Conservation (phyloP, 2,329 filamentous ascomycete genomes). For the Diplodia corticola region DNA sequence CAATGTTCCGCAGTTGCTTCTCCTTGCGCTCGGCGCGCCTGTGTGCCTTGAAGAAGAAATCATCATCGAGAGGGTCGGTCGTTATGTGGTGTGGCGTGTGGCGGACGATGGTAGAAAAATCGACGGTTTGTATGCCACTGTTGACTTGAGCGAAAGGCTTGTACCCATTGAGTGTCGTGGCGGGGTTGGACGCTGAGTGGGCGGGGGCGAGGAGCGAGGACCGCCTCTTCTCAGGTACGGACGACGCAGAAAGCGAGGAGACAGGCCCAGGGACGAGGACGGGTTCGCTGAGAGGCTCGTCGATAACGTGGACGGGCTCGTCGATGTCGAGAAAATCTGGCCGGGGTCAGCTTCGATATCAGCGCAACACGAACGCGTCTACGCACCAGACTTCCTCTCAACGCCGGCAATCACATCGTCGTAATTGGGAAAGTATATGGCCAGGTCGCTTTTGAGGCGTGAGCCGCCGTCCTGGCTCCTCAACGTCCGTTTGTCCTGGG, state of each 20-base stretch:
- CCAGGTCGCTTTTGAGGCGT: constrained; percentile 86
- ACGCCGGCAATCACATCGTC: constrained; percentile 90
- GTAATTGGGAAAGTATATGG: constrained; percentile 89
- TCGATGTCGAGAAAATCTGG: constrained; percentile 71
- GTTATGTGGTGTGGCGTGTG: constrained; percentile 35
- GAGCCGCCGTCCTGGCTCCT: constrained; percentile 81
- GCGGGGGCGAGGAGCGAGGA: not conserved
- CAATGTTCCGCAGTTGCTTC: constrained; percentile 68
- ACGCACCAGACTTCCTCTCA: constrained; percentile 71
- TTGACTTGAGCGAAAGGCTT: constrained; percentile 24
- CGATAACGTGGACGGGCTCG: constrained; percentile 70
- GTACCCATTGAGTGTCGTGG: constrained; percentile 19
- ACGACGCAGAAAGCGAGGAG: not conserved
- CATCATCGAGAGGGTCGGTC: constrained; percentile 58
- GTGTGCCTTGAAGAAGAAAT: constrained; percentile 59
- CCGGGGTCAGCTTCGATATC: constrained; percentile 24
- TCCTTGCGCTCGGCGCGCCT: constrained; percentile 64
- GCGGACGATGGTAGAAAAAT: constrained; percentile 43
- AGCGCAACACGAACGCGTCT: constrained; percentile 24
- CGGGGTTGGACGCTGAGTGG: constrained; percentile 10
- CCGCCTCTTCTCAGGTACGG: constrained; percentile 8
- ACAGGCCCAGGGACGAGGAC: not conserved
- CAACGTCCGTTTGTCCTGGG: constrained; percentile 70
- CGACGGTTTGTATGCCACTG: constrained; percentile 39
- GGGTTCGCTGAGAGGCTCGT: constrained; percentile 48